Evolutionary conservation across 2,329 filamentous ascomycete genomes (phyloP).

Genomic region (Blastomyces silverae): DNA sequence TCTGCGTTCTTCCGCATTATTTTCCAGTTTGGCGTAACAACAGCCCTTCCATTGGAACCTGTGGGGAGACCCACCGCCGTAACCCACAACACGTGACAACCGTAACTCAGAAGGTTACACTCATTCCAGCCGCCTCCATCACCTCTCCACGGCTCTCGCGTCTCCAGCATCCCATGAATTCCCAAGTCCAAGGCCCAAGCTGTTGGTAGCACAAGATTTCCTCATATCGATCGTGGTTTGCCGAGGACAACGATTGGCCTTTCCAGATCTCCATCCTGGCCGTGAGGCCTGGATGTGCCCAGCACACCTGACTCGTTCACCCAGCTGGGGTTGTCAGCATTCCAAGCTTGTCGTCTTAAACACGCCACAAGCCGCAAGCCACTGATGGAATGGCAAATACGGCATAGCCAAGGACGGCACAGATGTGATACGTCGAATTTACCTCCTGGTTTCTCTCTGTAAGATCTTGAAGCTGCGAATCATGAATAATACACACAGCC

Average conservation of each 20-base stretch:
- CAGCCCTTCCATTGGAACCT: too few relatives aligned
- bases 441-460: not conserved
- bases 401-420: not conserved
- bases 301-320: not conserved
- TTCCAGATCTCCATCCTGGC: not conserved
- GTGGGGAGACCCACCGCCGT: too few relatives aligned
- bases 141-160: not conserved
- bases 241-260: not conserved
- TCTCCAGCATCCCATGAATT: not conserved
- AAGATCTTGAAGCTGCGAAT: conserved; percentile 2
- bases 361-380: not conserved
- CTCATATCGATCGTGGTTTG: conserved; percentile 4
- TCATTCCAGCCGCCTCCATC: not conserved
- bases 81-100: not conserved
- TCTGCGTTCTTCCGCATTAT: too few relatives aligned
- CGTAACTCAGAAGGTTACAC: too few relatives aligned
- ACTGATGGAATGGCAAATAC: not conserved
- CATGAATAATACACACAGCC: not conserved
- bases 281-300: too few relatives aligned
- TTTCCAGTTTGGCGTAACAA: too few relatives aligned
- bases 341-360: not conserved
- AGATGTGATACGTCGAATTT: conserved; percentile 10
- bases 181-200: not conserved
- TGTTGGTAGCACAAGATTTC: conserved; percentile 1
- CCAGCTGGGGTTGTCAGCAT: not conserved